A percentile compares a stretch with the other conserved stretches of the same genome.
Conservation (phyloP, 2,329 filamentous ascomycete genomes). For the Bimuria novae-zelandiae region DNA sequence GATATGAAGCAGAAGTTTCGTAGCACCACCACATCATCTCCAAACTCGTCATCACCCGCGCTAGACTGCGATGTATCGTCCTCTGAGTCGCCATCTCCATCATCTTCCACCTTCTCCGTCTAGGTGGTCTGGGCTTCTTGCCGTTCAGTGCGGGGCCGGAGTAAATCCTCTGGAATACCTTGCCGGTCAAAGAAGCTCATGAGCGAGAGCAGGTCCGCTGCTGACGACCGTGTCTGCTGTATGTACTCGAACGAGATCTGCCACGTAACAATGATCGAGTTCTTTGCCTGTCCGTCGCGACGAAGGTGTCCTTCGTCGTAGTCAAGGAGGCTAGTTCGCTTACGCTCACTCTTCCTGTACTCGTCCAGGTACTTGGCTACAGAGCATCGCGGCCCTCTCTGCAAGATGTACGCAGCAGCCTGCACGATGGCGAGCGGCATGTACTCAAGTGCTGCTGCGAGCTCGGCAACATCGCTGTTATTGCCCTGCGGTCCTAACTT, state of each 20-base stretch:
- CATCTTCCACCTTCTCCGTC: background rate
- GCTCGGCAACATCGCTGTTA: background rate
- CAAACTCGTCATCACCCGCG: background rate
- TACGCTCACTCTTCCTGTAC: constrained; percentile 7
- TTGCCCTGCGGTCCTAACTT: no score
- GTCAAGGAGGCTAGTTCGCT: constrained; percentile 4
- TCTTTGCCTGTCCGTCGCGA: constrained; percentile 14
- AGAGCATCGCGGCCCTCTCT: constrained; percentile 7
- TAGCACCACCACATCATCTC: background rate
- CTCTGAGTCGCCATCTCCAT: background rate
- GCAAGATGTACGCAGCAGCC: constrained; percentile 34
- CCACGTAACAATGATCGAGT: constrained; percentile 43
- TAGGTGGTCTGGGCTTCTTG: background rate
- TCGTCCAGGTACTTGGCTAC: constrained; percentile 42
- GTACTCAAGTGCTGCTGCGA: constrained; percentile 13
- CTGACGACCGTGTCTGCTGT: constrained; percentile 28
- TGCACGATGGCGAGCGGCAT: constrained; percentile 26
- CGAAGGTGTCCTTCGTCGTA: constrained; percentile 11
- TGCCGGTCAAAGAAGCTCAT: constrained; percentile 27
- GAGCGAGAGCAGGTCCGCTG: constrained; percentile 51
- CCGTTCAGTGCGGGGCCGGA: background rate
- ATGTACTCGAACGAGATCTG: constrained; percentile 45
- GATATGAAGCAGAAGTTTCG: background rate
- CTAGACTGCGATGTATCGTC: background rate
- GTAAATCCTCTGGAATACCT: constrained; percentile 14